Evolutionary conservation across 306 rosid species (phyloP).

Genomic region (Casuarina cunninghamiana): DNA sequence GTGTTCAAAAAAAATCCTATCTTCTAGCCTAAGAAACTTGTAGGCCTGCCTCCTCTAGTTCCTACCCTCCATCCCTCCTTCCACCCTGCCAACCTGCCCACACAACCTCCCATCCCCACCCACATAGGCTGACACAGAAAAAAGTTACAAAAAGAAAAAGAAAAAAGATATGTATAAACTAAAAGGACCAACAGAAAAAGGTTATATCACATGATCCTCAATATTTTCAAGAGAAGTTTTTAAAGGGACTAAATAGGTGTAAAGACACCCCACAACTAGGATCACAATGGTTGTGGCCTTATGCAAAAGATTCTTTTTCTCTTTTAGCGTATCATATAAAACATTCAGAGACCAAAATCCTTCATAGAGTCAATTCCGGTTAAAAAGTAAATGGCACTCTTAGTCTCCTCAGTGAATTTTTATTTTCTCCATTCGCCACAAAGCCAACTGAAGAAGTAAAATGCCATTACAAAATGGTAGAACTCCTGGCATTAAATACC

Average conservation of each 20-base stretch:
- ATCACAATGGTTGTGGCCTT: background rate
- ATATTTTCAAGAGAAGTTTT: too few relatives aligned
- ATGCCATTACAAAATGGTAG: background rate
- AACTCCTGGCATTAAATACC: background rate
- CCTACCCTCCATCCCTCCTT: too few relatives aligned
- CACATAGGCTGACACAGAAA: too few relatives aligned
- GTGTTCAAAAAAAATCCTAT: background rate
- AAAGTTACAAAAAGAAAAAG: too few relatives aligned
- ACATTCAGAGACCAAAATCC: background rate
- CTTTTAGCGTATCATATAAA: background rate
- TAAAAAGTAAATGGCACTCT: background rate
- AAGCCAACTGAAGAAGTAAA: background rate
- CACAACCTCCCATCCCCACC: too few relatives aligned
- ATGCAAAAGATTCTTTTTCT: background rate
- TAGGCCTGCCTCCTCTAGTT: background rate
- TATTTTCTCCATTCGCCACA: background rate
- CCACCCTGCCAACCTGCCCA: too few relatives aligned
- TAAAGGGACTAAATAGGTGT: too few relatives aligned
- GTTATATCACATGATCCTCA: too few relatives aligned
- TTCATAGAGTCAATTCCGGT: background rate
- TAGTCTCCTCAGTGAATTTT: background rate
- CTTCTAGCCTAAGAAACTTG: background rate
- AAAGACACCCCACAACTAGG: background rate
- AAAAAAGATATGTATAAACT: too few relatives aligned
- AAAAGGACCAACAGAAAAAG: too few relatives aligned